Percentiles rank a stretch among this genome's conserved stretches.
These are phyloP conservation scores for Phytophthora cryptogea DNA, from an alignment of 352 stramenopile species.

Conservation along the genomic window DNA sequence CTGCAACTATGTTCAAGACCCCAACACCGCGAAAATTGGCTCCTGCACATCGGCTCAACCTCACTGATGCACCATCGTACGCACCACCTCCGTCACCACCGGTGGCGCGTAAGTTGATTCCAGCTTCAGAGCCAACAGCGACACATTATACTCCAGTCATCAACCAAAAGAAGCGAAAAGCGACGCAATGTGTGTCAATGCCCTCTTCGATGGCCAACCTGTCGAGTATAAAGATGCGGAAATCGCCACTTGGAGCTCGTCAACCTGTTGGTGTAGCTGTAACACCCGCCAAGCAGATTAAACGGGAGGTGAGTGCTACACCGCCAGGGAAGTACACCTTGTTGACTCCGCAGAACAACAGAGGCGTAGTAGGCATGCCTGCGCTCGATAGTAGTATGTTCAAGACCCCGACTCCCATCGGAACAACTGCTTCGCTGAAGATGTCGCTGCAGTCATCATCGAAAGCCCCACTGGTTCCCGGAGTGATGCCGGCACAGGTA, in stretches of 20 bases:
- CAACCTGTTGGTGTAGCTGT: constrained; percentile 16
- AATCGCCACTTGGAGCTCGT: constrained; percentile 9
- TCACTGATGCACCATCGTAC: constrained; percentile 2
- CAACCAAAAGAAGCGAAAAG: constrained; percentile 33
- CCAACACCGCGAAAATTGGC: constrained; percentile 25
- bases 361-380: constrained; percentile 3
- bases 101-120: constrained; percentile 19
- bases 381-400: constrained; percentile 20
- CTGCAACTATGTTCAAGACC: constrained; percentile 27
- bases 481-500: constrained; percentile 9
- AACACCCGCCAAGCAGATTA: constrained; percentile 34
- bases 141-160: constrained; percentile 15
- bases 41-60: constrained; percentile 5
- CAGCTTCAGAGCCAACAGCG: constrained; percentile 13
- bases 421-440: constrained; percentile 18
- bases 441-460: constrained; percentile 32
- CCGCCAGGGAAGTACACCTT: constrained; percentile 7
- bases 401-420: constrained; percentile 35
- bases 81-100: constrained; percentile 15
- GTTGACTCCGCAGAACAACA: constrained; percentile 13
- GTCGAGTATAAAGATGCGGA: constrained; percentile 17
- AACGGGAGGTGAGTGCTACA: constrained; percentile 18
- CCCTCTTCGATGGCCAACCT: constrained; percentile 20
- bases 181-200: constrained; percentile 24
- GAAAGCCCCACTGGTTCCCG: constrained; percentile 16